Base-by-base conservation (phyloP, 208 protist genomes). In the Angomonas desouzai region DNA sequence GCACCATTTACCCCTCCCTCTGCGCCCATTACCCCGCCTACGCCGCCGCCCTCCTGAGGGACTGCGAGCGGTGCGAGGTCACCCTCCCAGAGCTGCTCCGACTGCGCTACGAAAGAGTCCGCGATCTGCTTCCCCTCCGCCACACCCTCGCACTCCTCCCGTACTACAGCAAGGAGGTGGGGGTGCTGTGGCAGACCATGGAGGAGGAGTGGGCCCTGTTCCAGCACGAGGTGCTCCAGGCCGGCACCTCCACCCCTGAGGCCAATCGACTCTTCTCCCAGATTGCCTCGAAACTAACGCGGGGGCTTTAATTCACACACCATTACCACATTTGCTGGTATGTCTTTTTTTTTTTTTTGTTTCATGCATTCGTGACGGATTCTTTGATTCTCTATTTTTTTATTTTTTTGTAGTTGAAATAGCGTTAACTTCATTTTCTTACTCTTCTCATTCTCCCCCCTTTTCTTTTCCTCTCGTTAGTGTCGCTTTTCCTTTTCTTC, bases 141-240 rank as follows among this genome's bases (percentile, higher is more conserved):
- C 70, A 89, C 62, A 6, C 32, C 10, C 58, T 94, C 3, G 53
- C 79, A 3, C 61, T 91, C 22, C 66, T 72, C 29, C 45, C 62
- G 1, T 82, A 66, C 48, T 94, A 90, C 62, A 78, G 78, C 13
- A 82, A 72, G 16, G 84, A 94, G 70, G 87, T 76, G 59, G 77
- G 80, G 10, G 72, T 33, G 0, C 58, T 94, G 40, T 75, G 88
- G 62, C 80, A 90, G 66, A 63, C 80, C 2, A 91, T 94, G 88
- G 85, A 90, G 7, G 83, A 89, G 62, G 88, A 94, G 64, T 85
- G 82, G 1, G 18, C 72, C 22, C 73, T 94, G 20, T 94, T 91
- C 30, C 61, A 68, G 2, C 48, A 79, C 2, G 65, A 64, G 3
- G 64, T 55, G 20, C 27, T 85, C 29, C 65, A 51, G 1, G 25